phyloP scores from a whole-genome alignment of 2,329 filamentous ascomycete species.

The Camptophora hylomeconis region DNA sequence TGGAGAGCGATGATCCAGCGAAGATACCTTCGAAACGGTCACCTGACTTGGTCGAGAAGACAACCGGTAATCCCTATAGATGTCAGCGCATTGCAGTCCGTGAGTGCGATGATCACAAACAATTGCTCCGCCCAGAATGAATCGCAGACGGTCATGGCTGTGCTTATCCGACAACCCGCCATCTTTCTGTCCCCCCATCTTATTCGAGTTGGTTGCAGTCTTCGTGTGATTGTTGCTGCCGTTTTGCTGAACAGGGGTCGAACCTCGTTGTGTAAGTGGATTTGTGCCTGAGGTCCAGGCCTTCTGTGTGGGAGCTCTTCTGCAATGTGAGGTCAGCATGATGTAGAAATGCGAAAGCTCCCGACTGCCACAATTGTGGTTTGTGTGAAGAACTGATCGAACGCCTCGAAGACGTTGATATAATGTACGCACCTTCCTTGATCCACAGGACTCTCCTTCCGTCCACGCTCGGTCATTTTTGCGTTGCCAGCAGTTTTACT shows the following conservation, averaged over 20 bases:
- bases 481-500: conserved; percentile 7
- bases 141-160: conserved; percentile 47
- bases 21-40: conserved; percentile 50
- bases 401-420: too few species aligned
- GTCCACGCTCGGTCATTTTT: conserved; percentile 15
- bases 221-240: conserved; percentile 36
- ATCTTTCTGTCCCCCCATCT: conserved; percentile 30
- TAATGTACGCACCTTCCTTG: conserved; percentile 3
- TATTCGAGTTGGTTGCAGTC: conserved; percentile 21
- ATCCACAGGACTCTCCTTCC: conserved; percentile 17
- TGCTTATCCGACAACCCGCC: conserved; percentile 42
- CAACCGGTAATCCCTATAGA: conserved; percentile 40
- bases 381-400: too few species aligned
- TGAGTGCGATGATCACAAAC: conserved; percentile 31
- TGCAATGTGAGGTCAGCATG: background rate
- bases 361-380: too few species aligned
- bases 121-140: conserved; percentile 44
- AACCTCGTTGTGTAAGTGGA: conserved; percentile 45
- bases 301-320: conserved; percentile 29
- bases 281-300: conserved; percentile 50
- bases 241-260: conserved; percentile 38
- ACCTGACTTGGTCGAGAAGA: conserved; percentile 45
- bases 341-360: too few species aligned
- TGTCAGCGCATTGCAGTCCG: conserved; percentile 4
- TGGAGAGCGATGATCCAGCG: conserved; percentile 40